Evolutionary conservation across 177 flowering plant genomes (phyloP), one percentile per base, ranked within the genome.

Genomic region (Vitis hybrid): DNA sequence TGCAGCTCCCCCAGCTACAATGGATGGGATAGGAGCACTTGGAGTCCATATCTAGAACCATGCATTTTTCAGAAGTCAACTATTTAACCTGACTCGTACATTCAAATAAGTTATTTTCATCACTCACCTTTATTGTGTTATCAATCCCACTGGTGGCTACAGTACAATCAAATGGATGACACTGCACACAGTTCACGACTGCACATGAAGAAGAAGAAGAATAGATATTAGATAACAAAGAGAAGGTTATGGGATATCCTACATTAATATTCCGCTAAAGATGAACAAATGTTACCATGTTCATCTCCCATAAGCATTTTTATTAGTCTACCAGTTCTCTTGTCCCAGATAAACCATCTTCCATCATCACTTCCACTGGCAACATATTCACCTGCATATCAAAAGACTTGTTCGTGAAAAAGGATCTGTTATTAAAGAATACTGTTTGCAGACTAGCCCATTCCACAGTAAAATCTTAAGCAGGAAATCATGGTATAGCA

Each of bases 351-450:
- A 82, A 93, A 95, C 98, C 98, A 95, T 79, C 93, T 85, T 58
- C 99, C 99, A 84, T 95, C 98, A 85, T 95, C 99, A 82, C 99
- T 95, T 74, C 99, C 98, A 74, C 97, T 89, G 18, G 98, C 98
- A 73, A 95, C 67, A 82, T 80, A 95, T 54, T 89, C 93, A 70
- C 99, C 99, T 95, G 78, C 56, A 66, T 65, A 72, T 52, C 56
- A 70, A 35, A 1, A 51, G 58, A 56, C 15, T 11, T 35, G 7
- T 27, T 56, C 58, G 55, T 19, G 18, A 50, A n/a, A 52, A n/a
- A 32, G 21, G 54, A 52, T 67, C 17, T 48, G 48, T 56, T 66
- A 71, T 12, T 2, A 66, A 12, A 52, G 27, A 27, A 15, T 50
- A 17, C 9, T 40, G 69, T 2, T 3, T 14, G 21, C 11, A 65